Base-by-base conservation (phyloP, 1,139 yeast species). In the Keqinozyma sinolaborantium region DNA sequence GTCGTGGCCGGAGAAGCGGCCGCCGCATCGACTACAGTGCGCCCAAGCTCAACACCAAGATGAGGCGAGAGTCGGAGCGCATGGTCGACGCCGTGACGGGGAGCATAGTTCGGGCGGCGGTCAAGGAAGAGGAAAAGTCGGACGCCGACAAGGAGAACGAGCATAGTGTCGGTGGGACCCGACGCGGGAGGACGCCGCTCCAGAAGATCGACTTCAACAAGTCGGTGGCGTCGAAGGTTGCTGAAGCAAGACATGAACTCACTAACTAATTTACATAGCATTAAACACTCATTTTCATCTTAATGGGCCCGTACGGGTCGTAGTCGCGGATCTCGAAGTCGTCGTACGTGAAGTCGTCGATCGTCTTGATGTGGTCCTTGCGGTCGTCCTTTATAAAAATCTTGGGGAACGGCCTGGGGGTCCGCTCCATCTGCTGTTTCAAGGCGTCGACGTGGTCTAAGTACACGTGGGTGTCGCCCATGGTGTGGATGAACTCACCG, bases 401-500 rank as follows among this genome's bases (percentile, higher is more conserved):
- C 42, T 73, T 84, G 5, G 99, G 99, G 60, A 90, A 94, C 18
- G 57, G 56, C 40, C 80, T 73, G 13, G 99, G 97, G 13, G 58
- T 60, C 58, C 99, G 77, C 26, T 64, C 55, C 13, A 85, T 58
- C 58, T 94, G 98, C 45, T 78, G 82, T 44, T 81, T 73, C 44
- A 92, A 70, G 2, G 97, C 96, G 35, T 88, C 97, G 14, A 90
- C 76, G 54, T 92, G 99, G 56, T 92, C 95, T 41, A 77, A 73
- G 54, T 92, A 92, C 10, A 92, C 94, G 53, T 92, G 99, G 1
- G 96, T 86, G 58, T 92, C 99, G 14, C 99, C 99, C 79, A 92
- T 65, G 11, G 95, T 88, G 54, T 92, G 98, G 38, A 90, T 76
- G 45, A 92, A 85, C 47, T 90, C 97, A 20, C 97, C 97, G 44